Evolutionary conservation across 2,329 filamentous ascomycete genomes (phyloP).

Genomic region (Stromatinia cepivora): DNA sequence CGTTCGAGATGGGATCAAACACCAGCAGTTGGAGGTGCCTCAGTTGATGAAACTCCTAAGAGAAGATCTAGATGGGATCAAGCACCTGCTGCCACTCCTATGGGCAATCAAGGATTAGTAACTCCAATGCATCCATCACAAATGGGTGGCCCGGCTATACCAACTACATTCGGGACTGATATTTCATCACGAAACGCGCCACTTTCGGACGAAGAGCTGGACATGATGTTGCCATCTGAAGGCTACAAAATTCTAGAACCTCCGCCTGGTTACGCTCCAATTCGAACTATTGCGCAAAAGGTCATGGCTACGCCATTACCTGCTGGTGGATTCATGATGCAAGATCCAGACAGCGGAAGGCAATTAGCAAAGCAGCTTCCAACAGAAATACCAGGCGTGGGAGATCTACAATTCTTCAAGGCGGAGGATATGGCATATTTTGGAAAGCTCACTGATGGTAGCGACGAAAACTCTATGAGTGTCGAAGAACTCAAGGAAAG

Average conservation of each 20-base stretch:
- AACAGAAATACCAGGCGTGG: constrained; percentile 93
- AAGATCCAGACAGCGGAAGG: constrained; percentile 83
- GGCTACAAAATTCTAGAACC: constrained; percentile 92
- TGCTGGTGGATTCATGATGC: constrained; percentile 92
- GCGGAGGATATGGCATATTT: constrained; percentile 99
- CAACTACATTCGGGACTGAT: constrained; percentile 76
- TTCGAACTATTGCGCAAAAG: constrained; percentile 74
- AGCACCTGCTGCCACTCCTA: constrained; percentile 76
- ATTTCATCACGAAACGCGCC: constrained; percentile 76
- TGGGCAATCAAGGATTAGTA: constrained; percentile 71
- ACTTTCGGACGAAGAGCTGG: constrained; percentile 90
- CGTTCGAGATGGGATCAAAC: constrained; percentile 88
- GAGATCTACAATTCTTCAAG: constrained; percentile 97
- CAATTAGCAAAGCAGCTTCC: constrained; percentile 86
- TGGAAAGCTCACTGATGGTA: constrained; percentile 91
- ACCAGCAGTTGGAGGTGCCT: constrained; percentile 56
- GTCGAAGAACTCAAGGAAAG: constrained; percentile 96
- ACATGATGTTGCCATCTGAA: constrained; percentile 84
- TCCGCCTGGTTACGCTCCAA: constrained; percentile 86
- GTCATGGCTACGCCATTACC: constrained; percentile 71
- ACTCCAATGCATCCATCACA: constrained; percentile 76
- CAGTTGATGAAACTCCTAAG: constrained; percentile 61
- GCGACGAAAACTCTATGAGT: constrained; percentile 85
- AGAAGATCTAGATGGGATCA: constrained; percentile 90
- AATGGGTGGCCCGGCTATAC: constrained; percentile 50